Evolutionary conservation across 2,329 filamentous ascomycete species (phyloP).

Genomic region (Fusarium anguioides): DNA sequence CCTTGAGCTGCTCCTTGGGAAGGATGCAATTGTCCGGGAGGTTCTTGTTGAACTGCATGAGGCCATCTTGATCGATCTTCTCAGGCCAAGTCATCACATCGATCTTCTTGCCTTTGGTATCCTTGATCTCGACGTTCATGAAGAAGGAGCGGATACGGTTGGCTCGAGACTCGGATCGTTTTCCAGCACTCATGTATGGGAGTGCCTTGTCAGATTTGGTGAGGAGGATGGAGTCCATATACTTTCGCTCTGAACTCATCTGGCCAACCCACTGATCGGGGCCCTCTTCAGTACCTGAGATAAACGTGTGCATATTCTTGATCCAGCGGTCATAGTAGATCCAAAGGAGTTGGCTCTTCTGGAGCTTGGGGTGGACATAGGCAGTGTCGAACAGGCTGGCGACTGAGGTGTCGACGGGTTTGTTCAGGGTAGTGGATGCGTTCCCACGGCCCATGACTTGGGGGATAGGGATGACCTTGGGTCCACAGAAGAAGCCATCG

Average conservation of each 20-base stretch:
- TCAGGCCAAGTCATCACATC: slow-evolving; percentile 58
- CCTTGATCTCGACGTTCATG: slow-evolving; percentile 54
- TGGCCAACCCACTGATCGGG: slow-evolving; percentile 62
- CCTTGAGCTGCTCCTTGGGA: slow-evolving; percentile 45
- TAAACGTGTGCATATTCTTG: slow-evolving; percentile 55
- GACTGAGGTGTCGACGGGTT: slow-evolving; percentile 59
- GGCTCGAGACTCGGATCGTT: slow-evolving; percentile 48
- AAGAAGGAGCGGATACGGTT: slow-evolving; percentile 52
- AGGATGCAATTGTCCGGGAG: slow-evolving; percentile 45
- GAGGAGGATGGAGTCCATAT: slow-evolving; percentile 55
- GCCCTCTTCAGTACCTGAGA: slow-evolving; percentile 58
- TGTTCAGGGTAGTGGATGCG: slow-evolving; percentile 46
- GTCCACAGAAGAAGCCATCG: slow-evolving; percentile 59
- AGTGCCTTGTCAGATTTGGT: slow-evolving; percentile 57
- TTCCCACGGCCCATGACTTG: slow-evolving; percentile 9
- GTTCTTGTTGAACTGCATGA: slow-evolving; percentile 51
- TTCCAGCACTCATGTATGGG: slow-evolving; percentile 55
- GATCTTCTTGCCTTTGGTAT: slow-evolving; percentile 55
- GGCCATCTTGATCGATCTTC: slow-evolving; percentile 51
- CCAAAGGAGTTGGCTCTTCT: slow-evolving; percentile 58
- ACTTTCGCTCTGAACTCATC: slow-evolving; percentile 52
- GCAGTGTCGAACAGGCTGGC: slow-evolving; percentile 64
- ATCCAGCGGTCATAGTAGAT: slow-evolving; percentile 59
- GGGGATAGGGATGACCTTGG: slow-evolving; percentile 52
- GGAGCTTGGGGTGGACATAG: slow-evolving; percentile 60